Base-by-base conservation (phyloP, 371 early-diverging fungal species). In the Mortierella sp. region DNA sequence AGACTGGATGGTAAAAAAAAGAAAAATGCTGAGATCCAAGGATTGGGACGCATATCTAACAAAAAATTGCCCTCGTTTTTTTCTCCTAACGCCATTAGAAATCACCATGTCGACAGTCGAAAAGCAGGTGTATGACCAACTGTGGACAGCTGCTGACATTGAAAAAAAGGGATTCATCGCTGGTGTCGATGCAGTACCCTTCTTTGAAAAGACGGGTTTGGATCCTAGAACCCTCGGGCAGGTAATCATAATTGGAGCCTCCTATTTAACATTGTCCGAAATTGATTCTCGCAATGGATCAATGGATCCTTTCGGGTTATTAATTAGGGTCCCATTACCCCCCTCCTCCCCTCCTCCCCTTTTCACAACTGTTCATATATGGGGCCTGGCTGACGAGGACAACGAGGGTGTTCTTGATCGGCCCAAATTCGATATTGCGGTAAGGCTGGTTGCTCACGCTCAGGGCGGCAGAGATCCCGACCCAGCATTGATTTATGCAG, bases 381-480 rank as follows among this genome's bases (percentile, higher is more conserved):
- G 97, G 97, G 89, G 90, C 65, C 86, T 93, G 31, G 90, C 94
- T 1, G 97, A 97, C 83, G 76, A 87, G 4, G 95, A 95, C 29
- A 90, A 90, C 74, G 92, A 93, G 77, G 97, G 96, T 6, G 91
- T 91, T 58, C 85, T 97, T 71, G 92, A 90, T 26, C 87, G 89
- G 47, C 85, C 87, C 48, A 93, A 90, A 65, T 97, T 98, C 85
- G 91, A 87, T 74, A 90, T 92, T 34, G 95, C 95, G 0, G 80
- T 97, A 71, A 98, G 96, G 80, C 80, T 96, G 67, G 95, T 98
- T 79, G 94, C 96, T 0, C 90, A 96, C 72, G 94, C 93, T 26
- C 97, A 97, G 79, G 88, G 90, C 73, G 95, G 94, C 31, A 85
- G 89, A 67, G 80, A 88, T 1, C 87, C 88, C 24, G 86, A 86